These are phyloP conservation scores for Rutstroemia sp. DNA, from an alignment of 2,329 filamentous ascomycete genomes.

Conservation along the genomic window DNA sequence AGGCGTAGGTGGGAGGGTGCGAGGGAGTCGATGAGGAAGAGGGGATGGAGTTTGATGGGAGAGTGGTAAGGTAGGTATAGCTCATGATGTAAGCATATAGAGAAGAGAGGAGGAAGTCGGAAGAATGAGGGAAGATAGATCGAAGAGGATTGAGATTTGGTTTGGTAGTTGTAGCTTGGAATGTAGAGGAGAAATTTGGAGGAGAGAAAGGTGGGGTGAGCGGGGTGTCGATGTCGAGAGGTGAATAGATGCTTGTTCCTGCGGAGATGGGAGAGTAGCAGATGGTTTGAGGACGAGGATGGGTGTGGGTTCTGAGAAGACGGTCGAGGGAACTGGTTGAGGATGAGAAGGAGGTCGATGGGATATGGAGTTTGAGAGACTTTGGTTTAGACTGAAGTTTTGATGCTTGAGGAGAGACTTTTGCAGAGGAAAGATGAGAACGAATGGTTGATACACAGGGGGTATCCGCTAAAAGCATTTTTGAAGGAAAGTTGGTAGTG, in stretches of 20 bases:
- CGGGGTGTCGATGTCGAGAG: neutral
- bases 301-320: neutral
- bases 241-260: neutral
- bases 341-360: neutral
- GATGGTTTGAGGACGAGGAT: conserved; percentile 1
- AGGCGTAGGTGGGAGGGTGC: neutral
- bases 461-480: conserved; percentile 16
- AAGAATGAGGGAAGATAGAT: conserved; percentile 22
- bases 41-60: neutral
- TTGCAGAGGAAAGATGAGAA: neutral
- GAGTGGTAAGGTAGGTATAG: conserved; percentile 15
- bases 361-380: neutral
- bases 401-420: too few species aligned
- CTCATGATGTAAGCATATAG: conserved; percentile 26
- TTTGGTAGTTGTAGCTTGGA: neutral
- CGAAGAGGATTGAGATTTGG: conserved; percentile 19
- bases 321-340: neutral
- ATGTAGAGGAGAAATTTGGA: neutral
- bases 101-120: conserved; percentile 14
- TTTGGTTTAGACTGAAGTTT: neutral
- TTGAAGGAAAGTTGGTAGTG: conserved; percentile 16
- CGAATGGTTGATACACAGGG: conserved; percentile 20
- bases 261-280: neutral
- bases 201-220: neutral
- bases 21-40: neutral